A percentile compares a stretch with the other conserved stretches of the same genome.
Evolutionary conservation across 2,329 filamentous ascomycete genomes (phyloP).

Genomic region (Aspergillus sp.): DNA sequence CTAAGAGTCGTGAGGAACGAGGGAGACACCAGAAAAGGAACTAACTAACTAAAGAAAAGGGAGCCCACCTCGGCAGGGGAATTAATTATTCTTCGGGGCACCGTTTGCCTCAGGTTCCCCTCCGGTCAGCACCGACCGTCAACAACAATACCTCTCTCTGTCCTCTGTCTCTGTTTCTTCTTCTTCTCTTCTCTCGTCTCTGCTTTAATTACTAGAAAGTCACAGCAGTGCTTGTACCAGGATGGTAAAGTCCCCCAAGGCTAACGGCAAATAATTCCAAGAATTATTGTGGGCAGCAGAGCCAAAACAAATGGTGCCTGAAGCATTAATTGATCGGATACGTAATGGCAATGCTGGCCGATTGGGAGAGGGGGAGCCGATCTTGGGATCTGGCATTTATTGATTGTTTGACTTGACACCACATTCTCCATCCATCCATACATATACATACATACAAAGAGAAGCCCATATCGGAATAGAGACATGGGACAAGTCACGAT

Average conservation of each 20-base stretch:
- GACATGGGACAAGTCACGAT: not conserved
- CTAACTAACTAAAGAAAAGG: no score
- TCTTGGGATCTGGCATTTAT: not conserved
- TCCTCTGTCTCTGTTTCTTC: no score
- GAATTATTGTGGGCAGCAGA: conserved; percentile 7
- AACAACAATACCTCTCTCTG: not conserved
- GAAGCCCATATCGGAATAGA: not conserved
- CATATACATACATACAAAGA: no score
- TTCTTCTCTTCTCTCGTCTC: no score
- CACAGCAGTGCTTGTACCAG: not conserved
- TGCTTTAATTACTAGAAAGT: not conserved
- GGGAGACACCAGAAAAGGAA: not conserved
- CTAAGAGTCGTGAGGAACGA: not conserved
- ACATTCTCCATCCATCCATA: no score
- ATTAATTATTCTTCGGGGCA: not conserved
- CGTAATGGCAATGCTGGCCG: conserved; percentile 13
- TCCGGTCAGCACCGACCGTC: not conserved
- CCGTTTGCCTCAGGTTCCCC: conserved; percentile 2
- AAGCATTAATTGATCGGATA: conserved; percentile 22
- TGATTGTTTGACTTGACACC: no score
- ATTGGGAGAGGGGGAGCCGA: conserved; percentile 7
- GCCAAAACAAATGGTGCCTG: conserved; percentile 1
- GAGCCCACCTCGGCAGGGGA: not conserved
- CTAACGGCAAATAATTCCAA: conserved; percentile 3
- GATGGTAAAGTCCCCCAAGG: not conserved